Base-by-base conservation (phyloP, 1,284 basidiomycete genomes). In the Ustanciosporium gigantosporum region DNA sequence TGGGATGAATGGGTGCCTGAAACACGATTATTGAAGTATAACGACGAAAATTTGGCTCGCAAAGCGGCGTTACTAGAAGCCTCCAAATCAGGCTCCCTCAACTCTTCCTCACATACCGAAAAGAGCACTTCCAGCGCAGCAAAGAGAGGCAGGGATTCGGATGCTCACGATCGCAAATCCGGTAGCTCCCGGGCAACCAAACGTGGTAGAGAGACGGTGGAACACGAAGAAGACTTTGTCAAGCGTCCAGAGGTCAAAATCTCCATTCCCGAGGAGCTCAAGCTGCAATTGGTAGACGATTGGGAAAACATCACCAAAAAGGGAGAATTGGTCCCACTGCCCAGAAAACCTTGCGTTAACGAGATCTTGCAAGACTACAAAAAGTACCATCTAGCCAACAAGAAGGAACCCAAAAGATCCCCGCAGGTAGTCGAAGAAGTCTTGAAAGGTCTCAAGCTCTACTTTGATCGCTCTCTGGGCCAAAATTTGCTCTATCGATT, bases 1-100 rank as follows among this genome's bases (percentile, higher is more conserved):
- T 97, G 94, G 94, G 94, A 97, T 80, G 94, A 98, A 82, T 97
- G 91, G 91, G 94, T 97, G 0, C 88, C 90, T 1, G 84, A 86
- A 34, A 79, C 80, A 16, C 87, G 95, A 4, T 81, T 97, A 37
- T 82, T 97, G 47, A 97, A 97, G 79, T 83, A 84, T 70, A 91
- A 88, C 74, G 91, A 95, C 58, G 82, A 84, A 35, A 94, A 92
- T 66, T 82, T 94, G 31, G 83, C 84, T n/a, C 82, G 87, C 60
- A 91, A 96, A 76, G 77, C 80, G 21, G 74, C 77, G n/a, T 69
- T 84, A 4, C 67, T 57, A 14, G 69, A 65, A 14, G 70, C 73
- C 7, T 71, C 71, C 1, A 76, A 80, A 48, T 69, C 74, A 8
- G 77, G 73, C 31, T 66, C 71, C 14, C 61, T 69, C 13, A 68